Evolutionary conservation across 2,329 filamentous ascomycete genomes (phyloP), one percentile per base, ranked within the genome.

Genomic region (Orbilia javanica): DNA sequence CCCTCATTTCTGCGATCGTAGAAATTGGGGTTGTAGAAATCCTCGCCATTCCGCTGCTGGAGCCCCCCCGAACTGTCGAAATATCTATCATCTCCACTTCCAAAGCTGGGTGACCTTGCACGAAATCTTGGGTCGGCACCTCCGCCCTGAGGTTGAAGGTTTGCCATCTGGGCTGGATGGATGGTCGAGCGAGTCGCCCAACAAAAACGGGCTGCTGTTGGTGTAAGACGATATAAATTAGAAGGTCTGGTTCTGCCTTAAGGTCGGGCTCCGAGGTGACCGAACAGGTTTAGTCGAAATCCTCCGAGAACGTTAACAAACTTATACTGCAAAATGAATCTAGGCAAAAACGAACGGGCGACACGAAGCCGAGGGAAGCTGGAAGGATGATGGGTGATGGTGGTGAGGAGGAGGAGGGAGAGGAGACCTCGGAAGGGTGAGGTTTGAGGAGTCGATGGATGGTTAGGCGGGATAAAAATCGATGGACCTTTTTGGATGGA

Each of bases 61-160:
- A 57, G 64, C 39, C 80, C 80, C 15, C 75, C 79, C 29, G 78
- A 79, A 18, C 77, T 70, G 64, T 84, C 82, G 81, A 88, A 86
- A 80, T 90, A 89, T 60, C 87, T 86, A 83, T 95, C 92, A 83
- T 96, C 93, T 80, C 91, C 92, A 80, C 88, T 89, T 83, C 93
- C 90, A 85, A 93, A 94, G 85, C 91, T 95, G 60, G 89, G 88
- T 80, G 89, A 88, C 80, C 92, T 87, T 76, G 85, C 85, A 79
- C 86, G 83, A 52, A 84, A 82, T 57, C 74, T 72, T n/a, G 74
- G 74, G 36, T 78, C 67, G 62, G 74, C 44, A 65, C 74, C 74
- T 72, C 73, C 73, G 52, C 29, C 50, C 25, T 70, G 74, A 63
- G 74, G 74, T 72, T 78, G 74, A 42, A 78, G 74, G 52, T 78